Percentiles rank a stretch among this genome's conserved stretches.
Conservation (phyloP, 2,329 filamentous ascomycete genomes). For the Paraconiothyrium brasiliense region DNA sequence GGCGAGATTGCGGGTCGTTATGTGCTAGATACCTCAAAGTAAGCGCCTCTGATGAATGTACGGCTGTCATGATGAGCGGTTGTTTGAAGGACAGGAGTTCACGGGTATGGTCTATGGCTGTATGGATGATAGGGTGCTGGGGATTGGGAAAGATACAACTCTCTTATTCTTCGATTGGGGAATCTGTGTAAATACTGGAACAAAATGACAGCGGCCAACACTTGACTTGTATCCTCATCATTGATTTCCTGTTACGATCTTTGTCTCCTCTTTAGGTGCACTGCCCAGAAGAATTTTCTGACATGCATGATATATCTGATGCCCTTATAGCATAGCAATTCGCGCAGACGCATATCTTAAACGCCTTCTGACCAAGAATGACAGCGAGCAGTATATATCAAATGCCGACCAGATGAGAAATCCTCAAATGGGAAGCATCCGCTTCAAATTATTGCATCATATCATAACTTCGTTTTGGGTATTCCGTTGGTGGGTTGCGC, state of each 20-base stretch:
- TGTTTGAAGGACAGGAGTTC: background rate
- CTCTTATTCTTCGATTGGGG: background rate
- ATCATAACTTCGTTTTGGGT: constrained; percentile 42
- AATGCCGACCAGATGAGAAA: background rate
- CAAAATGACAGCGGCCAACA: background rate
- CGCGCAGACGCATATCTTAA: background rate
- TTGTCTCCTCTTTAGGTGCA: background rate
- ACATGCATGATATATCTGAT: background rate
- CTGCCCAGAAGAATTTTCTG: background rate
- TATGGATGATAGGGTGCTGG: background rate
- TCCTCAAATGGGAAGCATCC: background rate
- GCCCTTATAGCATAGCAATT: background rate
- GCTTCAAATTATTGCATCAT: background rate
- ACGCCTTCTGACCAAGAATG: background rate
- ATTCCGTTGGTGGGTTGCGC: constrained; percentile 13
- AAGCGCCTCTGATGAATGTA: constrained; percentile 11
- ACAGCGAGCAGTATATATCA: background rate
- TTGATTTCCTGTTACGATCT: too few species aligned
- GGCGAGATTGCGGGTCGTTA: constrained; percentile 80
- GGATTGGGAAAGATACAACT: background rate
- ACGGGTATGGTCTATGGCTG: background rate
- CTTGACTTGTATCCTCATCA: background rate
- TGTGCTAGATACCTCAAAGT: constrained; percentile 73
- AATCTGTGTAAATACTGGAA: background rate
- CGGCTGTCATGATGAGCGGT: background rate